Evolutionary conservation across 768 basidiomycete genomes (phyloP).

Genomic region (Holtermanniella nyarrowii): DNA sequence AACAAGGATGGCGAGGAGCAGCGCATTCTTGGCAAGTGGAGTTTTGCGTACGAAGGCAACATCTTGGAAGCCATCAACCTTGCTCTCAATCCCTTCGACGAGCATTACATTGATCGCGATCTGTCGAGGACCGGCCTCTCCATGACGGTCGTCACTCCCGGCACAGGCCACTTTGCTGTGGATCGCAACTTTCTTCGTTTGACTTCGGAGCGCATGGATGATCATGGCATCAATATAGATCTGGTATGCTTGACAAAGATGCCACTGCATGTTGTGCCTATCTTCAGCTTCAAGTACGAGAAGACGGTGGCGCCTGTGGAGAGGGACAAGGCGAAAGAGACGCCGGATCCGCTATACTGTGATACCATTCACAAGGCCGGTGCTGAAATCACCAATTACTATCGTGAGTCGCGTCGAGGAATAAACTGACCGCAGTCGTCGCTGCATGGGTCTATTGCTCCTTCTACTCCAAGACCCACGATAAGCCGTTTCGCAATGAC

Average conservation of each 20-base stretch:
- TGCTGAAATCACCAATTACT: slow-evolving; percentile 25
- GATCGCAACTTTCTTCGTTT: slow-evolving; percentile 78
- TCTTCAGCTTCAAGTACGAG: slow-evolving; percentile 71
- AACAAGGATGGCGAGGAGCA: slow-evolving; percentile 20
- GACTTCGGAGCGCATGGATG: slow-evolving; percentile 85
- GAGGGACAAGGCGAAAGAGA: slow-evolving; percentile 35
- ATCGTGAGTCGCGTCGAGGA: slow-evolving; percentile 22
- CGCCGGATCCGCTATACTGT: slow-evolving; percentile 37
- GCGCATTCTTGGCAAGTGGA: slow-evolving; percentile 36
- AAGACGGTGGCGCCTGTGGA: slow-evolving; percentile 26
- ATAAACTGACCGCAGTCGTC: slow-evolving; percentile 38
- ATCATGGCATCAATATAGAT: slow-evolving; percentile 83
- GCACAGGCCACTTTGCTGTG: slow-evolving; percentile 86
- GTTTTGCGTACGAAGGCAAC: slow-evolving; percentile 72
- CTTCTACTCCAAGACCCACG: slow-evolving; percentile 43
- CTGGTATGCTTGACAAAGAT: slow-evolving; percentile 80
- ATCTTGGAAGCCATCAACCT: slow-evolving; percentile 92
- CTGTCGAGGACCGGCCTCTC: slow-evolving; percentile 75
- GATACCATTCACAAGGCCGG: slow-evolving; percentile 16
- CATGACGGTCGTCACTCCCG: slow-evolving; percentile 80
- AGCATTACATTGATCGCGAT: slow-evolving; percentile 90
- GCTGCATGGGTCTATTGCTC: slow-evolving; percentile 42
- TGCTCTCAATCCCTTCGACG: slow-evolving; percentile 81
- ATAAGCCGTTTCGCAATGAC: slow-evolving; percentile 43
- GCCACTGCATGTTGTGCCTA: slow-evolving; percentile 83